A percentile compares a stretch with the other conserved stretches of the same genome.
These are phyloP conservation scores for Thymus quinquecostatus DNA, from an alignment of 257 asterid species.

Conservation along the genomic window DNA sequence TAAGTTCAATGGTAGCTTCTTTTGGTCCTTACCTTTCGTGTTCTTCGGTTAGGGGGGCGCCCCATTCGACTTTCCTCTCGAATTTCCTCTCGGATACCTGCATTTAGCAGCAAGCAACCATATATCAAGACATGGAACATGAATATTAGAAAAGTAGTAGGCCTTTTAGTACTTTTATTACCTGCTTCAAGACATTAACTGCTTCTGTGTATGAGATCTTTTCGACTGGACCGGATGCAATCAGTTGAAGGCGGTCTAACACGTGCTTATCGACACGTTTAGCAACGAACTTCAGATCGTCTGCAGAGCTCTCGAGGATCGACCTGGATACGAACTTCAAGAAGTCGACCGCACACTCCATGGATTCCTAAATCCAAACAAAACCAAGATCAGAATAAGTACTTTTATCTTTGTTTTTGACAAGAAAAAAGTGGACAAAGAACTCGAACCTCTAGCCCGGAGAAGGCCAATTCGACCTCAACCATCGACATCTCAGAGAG, in stretches of 20 bases:
- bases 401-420: not conserved
- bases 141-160: not conserved
- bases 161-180: constrained; percentile 3
- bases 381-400: not conserved
- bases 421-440: not conserved
- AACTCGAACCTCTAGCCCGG: constrained; percentile 58
- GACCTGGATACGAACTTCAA: constrained; percentile 73
- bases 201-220: constrained; percentile 75
- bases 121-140: not conserved
- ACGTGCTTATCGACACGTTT: constrained; percentile 65
- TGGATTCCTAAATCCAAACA: constrained; percentile 63
- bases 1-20: not conserved
- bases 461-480: constrained; percentile 85
- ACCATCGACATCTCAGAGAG: constrained; percentile 88
- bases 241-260: constrained; percentile 54
- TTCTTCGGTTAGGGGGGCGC: constrained; percentile 71
- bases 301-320: constrained; percentile 57
- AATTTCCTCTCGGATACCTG: constrained; percentile 53
- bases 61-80: constrained; percentile 61
- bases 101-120: constrained; percentile 20
- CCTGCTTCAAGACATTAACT: constrained; percentile 67
- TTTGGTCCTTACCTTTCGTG: constrained; percentile 60
- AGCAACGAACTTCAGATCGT: constrained; percentile 63
- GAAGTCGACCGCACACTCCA: constrained; percentile 74
- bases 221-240: constrained; percentile 44